Evolutionary conservation across 2,329 filamentous ascomycete genomes (phyloP).

Genomic region (Escovopsis sp.): DNA sequence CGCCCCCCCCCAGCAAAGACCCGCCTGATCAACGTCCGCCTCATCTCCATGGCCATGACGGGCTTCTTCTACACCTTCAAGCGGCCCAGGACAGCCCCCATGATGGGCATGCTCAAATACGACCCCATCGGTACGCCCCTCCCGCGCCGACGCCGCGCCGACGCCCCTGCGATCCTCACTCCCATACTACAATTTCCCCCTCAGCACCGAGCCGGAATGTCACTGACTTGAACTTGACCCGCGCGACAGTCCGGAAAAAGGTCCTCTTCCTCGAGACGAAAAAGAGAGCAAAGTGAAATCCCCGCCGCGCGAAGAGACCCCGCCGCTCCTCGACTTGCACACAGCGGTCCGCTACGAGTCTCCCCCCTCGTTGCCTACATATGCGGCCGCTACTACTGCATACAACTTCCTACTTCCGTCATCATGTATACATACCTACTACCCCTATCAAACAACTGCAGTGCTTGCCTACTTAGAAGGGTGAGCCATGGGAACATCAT

Average conservation of each 20-base stretch:
- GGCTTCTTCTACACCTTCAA: slow-evolving; percentile 91
- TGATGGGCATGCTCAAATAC: slow-evolving; percentile 97
- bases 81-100: slow-evolving; percentile 64
- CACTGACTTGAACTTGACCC: background rate
- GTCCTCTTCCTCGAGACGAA: slow-evolving; percentile 93
- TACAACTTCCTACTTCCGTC: too few relatives aligned
- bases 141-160: too few relatives aligned
- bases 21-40: slow-evolving; percentile 80
- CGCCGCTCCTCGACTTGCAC: too few relatives aligned
- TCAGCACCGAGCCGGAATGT: too few relatives aligned
- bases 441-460: too few relatives aligned
- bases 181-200: too few relatives aligned
- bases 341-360: background rate
- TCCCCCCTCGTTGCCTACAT: background rate
- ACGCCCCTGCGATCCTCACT: background rate
- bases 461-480: too few relatives aligned
- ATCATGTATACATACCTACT: too few relatives aligned
- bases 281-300: slow-evolving; percentile 47
- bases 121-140: slow-evolving; percentile 67
- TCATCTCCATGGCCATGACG: slow-evolving; percentile 97
- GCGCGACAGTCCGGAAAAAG: slow-evolving; percentile 67
- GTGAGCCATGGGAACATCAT: too few relatives aligned
- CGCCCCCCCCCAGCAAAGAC: slow-evolving; percentile 53
- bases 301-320: too few relatives aligned
- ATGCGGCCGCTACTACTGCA: background rate